phyloP scores from a whole-genome alignment of 2,329 filamentous ascomycete species.

The Didymella arachidicola region DNA sequence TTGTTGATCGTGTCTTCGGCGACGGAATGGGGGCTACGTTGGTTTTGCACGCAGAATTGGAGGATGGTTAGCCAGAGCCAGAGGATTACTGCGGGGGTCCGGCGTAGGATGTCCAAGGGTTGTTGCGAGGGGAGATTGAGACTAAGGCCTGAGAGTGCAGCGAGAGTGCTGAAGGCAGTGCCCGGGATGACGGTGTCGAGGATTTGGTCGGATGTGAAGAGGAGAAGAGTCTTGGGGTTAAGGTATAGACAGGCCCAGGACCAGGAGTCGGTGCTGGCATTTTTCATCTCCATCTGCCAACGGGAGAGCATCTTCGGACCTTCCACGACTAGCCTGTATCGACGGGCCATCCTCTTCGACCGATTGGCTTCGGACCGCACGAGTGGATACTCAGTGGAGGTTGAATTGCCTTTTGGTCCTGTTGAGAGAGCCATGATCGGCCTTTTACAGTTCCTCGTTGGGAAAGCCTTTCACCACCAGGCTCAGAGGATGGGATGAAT shows the following conservation, averaged over 20 bases:
- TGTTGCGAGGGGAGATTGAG: conserved; percentile 22
- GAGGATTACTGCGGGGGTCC: conserved; percentile 6
- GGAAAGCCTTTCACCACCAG: not conserved
- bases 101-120: conserved; percentile 3
- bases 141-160: conserved; percentile 19
- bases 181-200: conserved; percentile 24
- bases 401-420: not conserved
- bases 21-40: conserved; percentile 44
- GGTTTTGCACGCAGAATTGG: conserved; percentile 52
- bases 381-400: not conserved
- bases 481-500: not conserved
- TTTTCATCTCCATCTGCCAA: not conserved
- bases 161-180: conserved; percentile 20
- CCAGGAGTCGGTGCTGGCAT: not conserved
- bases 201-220: conserved; percentile 17
- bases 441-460: not conserved
- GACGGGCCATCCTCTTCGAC: not conserved
- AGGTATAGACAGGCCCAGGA: not conserved
- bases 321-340: not conserved
- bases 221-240: not conserved
- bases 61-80: conserved; percentile 52
- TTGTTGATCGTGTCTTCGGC: conserved; percentile 54
- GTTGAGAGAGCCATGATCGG: not conserved
- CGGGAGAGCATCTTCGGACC: not conserved
- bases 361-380: not conserved